phyloP scores from a whole-genome alignment of 805 yeast species.

The Lipomyces yamanashiensis region DNA sequence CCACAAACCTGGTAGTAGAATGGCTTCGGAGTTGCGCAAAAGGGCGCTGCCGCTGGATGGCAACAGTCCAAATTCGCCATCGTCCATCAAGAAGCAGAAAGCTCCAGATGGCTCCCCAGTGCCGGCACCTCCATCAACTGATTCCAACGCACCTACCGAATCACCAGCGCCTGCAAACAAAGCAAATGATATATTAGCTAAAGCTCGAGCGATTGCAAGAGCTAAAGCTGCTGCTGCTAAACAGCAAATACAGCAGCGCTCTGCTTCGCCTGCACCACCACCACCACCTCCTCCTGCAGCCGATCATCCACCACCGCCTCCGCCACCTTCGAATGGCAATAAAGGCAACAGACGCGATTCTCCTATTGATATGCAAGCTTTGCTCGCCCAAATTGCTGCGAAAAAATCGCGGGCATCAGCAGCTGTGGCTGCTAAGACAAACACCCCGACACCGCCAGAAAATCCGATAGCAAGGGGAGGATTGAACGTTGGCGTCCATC shows the following conservation, averaged over 20 bases:
- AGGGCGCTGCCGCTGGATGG: conserved; percentile 13
- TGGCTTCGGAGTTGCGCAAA: conserved; percentile 29
- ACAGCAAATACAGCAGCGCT: conserved; percentile 12
- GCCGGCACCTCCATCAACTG: conserved; percentile 10
- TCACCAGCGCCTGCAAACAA: conserved; percentile 2
- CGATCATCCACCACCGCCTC: conserved; percentile 16
- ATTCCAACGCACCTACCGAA: not conserved
- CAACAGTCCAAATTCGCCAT: conserved; percentile 11
- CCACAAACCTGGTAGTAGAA: not conserved
- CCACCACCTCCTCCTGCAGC: conserved; percentile 25
- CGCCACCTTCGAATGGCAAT: conserved; percentile 5
- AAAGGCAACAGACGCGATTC: conserved; percentile 9
- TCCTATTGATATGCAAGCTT: conserved; percentile 25
- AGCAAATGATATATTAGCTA: conserved; percentile 22
- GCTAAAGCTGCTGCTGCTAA: conserved; percentile 33
- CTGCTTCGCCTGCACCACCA: conserved; percentile 27
- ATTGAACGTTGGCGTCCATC: conserved; percentile 44
- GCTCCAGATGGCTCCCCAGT: conserved; percentile 28
- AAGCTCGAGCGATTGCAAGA: conserved; percentile 32
- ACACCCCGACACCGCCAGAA: conserved; percentile 5
- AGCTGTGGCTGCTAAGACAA: conserved; percentile 15
- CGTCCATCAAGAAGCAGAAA: conserved; percentile 26
- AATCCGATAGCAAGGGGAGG: conserved; percentile 38
- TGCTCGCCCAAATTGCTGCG: conserved; percentile 34
- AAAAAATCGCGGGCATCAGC: conserved; percentile 27